A percentile compares a stretch with the other conserved stretches of the same genome.
These are phyloP conservation scores for Fusarium devonianum DNA, from an alignment of 2,329 filamentous ascomycete genomes.

Conservation along the genomic window DNA sequence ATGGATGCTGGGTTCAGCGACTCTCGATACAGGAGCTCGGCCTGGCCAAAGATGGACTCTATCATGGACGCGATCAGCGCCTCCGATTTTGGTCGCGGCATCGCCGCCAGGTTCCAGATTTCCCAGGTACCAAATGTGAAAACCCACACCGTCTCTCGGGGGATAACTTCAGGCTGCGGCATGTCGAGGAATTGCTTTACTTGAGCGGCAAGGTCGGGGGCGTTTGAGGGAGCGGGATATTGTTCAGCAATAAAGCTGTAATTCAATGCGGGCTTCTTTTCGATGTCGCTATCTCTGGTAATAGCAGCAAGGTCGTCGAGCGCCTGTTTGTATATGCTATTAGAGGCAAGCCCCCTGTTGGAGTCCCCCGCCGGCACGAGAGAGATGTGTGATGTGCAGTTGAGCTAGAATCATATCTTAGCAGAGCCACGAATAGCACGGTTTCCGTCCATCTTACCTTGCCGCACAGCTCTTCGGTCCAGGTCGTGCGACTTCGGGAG, in stretches of 20 bases:
- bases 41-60: conserved; percentile 52
- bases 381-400: conserved; percentile 55
- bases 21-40: conserved; percentile 56
- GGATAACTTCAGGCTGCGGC: conserved; percentile 43
- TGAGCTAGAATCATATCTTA: conserved; percentile 47
- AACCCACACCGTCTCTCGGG: conserved; percentile 60
- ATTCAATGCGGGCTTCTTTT: conserved; percentile 49
- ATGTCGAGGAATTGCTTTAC: conserved; percentile 55
- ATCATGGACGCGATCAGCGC: conserved; percentile 48
- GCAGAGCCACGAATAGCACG: not conserved
- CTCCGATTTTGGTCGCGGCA: conserved; percentile 52
- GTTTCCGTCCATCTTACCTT: conserved; percentile 46
- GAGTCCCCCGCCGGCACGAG: conserved; percentile 54
- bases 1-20: conserved; percentile 52
- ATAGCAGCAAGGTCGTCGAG: conserved; percentile 48
- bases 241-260: conserved; percentile 53
- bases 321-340: conserved; percentile 56
- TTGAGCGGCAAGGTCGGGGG: conserved; percentile 55
- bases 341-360: conserved; percentile 62
- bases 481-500: conserved; percentile 43
- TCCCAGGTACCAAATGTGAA: conserved; percentile 64
- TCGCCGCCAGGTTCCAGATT: conserved; percentile 58
- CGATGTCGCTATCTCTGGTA: conserved; percentile 43
- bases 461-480: conserved; percentile 58
- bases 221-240: conserved; percentile 51